Conservation (phyloP, 1,284 basidiomycete species). For the Papiliotrema flavescens region DNA sequence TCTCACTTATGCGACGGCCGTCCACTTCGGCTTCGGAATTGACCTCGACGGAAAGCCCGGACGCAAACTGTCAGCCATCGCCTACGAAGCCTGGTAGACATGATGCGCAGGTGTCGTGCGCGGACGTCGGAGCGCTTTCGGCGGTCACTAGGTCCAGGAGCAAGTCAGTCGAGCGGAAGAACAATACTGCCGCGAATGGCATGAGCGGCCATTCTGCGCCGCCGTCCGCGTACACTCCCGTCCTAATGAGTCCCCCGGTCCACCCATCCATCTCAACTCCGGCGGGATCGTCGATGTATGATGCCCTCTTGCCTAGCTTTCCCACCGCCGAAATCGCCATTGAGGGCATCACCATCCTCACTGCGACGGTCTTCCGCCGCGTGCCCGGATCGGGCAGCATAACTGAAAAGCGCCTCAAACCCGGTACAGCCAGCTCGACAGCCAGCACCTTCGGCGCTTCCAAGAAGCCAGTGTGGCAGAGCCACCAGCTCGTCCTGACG, state of each 20-base stretch:
- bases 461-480: constrained; percentile 13
- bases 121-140: background rate
- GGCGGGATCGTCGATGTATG: constrained; percentile 1
- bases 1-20: background rate
- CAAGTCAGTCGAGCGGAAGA: background rate
- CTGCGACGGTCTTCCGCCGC: constrained; percentile 21
- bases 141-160: background rate
- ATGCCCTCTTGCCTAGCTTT: constrained; percentile 28
- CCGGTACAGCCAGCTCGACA: background rate
- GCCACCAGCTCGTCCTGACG: constrained; percentile 20
- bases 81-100: background rate
- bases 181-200: background rate
- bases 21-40: background rate
- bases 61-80: background rate
- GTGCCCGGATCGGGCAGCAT: background rate
- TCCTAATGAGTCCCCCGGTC: background rate
- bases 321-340: constrained; percentile 20
- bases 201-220: background rate
- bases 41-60: background rate
- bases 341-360: constrained; percentile 30
- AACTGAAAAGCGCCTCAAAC: background rate
- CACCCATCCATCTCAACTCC: too few relatives aligned
- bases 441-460: background rate
- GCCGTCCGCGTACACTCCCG: background rate
- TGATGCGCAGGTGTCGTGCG: background rate